A percentile compares a stretch with the other conserved stretches of the same genome.
Conservation (phyloP, 2,329 filamentous ascomycete species). For the Aspergillus novofumigatus region DNA sequence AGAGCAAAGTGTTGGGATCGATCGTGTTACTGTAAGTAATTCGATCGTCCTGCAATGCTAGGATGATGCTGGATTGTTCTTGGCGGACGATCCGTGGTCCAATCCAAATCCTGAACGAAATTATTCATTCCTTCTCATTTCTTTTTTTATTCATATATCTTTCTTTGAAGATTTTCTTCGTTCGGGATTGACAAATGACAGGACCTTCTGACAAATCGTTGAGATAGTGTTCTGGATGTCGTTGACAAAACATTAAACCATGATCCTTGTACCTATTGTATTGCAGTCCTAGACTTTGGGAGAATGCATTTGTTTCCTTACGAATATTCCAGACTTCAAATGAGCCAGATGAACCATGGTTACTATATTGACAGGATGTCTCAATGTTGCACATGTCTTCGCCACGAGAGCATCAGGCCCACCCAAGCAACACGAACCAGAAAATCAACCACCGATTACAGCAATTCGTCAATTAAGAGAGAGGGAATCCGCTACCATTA, state of each 20-base stretch:
- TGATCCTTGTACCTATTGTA: neutral
- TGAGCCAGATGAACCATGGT: neutral
- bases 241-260: too few relatives aligned
- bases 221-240: too few relatives aligned
- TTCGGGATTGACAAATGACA: neutral
- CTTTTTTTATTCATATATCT: neutral
- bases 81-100: constrained; percentile 6
- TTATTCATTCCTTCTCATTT: neutral
- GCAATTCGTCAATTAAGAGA: neutral
- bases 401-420: neutral
- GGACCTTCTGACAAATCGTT: neutral
- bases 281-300: too few relatives aligned
- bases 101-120: neutral
- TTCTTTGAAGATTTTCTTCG: too few relatives aligned
- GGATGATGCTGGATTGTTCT: constrained; percentile 19
- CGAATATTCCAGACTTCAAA: neutral
- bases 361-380: neutral
- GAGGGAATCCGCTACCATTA: too few relatives aligned
- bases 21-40: constrained; percentile 23
- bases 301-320: neutral
- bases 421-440: neutral
- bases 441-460: neutral
- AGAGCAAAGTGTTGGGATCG: constrained; percentile 15
- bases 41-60: constrained; percentile 19
- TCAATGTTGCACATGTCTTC: neutral